Evolutionary conservation across 805 yeast species (phyloP).

Genomic region (Priceomyces melissophilus): DNA sequence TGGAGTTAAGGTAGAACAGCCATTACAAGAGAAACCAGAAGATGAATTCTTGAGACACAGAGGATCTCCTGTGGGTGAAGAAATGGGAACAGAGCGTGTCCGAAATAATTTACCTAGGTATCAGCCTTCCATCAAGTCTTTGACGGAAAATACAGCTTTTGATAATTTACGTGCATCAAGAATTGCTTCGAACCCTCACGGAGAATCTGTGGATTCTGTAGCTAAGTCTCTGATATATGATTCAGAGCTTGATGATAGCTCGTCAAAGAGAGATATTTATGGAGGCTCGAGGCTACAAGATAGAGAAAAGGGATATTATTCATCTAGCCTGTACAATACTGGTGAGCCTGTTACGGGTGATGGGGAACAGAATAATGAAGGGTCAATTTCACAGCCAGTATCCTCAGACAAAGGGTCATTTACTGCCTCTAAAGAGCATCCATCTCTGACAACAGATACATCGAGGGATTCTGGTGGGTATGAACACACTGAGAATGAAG

Average conservation of each 20-base stretch:
- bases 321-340: slow-evolving; percentile 1
- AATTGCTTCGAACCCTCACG: background rate
- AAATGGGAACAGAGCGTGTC: background rate
- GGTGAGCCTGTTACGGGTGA: background rate
- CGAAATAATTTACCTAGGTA: slow-evolving; percentile 4
- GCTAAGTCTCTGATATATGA: slow-evolving; percentile 1
- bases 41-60: slow-evolving; percentile 3
- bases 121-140: slow-evolving; percentile 19
- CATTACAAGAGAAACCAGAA: slow-evolving; percentile 1
- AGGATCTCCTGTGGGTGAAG: slow-evolving; percentile 9
- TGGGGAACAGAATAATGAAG: slow-evolving; percentile 5
- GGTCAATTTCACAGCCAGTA: background rate
- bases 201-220: background rate
- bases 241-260: background rate
- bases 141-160: slow-evolving; percentile 36
- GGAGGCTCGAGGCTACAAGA: background rate
- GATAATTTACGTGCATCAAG: slow-evolving; percentile 23
- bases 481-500: background rate
- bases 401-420: slow-evolving; percentile 13
- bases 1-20: background rate
- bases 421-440: slow-evolving; percentile 9
- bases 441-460: slow-evolving; percentile 17
- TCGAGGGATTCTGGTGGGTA: slow-evolving; percentile 5
- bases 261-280: too few species aligned
- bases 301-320: background rate